phyloP scores from a whole-genome alignment of 768 basidiomycete genomes.

The Boletellus emodensis region DNA sequence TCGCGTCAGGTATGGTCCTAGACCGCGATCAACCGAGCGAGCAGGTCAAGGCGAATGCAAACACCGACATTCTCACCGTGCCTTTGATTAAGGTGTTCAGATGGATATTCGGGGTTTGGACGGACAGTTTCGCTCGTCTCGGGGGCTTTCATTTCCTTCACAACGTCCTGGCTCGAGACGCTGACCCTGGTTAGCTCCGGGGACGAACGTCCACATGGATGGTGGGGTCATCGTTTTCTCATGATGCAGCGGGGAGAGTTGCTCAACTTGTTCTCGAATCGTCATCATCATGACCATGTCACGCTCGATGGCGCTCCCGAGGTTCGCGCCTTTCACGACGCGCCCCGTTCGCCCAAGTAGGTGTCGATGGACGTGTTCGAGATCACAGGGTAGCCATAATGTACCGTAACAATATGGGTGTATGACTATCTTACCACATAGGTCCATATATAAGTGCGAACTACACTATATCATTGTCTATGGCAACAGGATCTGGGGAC shows the following conservation, averaged over 20 bases:
- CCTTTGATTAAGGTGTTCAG: background rate
- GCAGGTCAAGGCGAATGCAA: background rate
- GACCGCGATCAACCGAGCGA: no score
- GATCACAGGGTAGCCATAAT: background rate
- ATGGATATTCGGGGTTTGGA: background rate
- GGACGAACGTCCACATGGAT: slow-evolving; percentile 18
- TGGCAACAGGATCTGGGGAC: slow-evolving; percentile 22
- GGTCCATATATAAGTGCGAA: slow-evolving; percentile 1
- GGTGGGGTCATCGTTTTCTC: slow-evolving; percentile 21
- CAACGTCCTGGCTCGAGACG: slow-evolving; percentile 18
- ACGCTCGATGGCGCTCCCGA: no score
- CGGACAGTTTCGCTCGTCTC: slow-evolving; percentile 16
- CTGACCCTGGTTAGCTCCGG: slow-evolving; percentile 17
- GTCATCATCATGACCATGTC: no score
- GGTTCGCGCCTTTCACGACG: no score
- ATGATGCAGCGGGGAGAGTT: slow-evolving; percentile 10
- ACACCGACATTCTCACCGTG: background rate
- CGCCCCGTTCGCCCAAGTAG: no score
- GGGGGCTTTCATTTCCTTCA: slow-evolving; percentile 11
- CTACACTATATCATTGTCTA: slow-evolving; percentile 6
- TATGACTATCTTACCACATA: slow-evolving; percentile 6
- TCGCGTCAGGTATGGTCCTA: slow-evolving; percentile 39
- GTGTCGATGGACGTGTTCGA: no score
- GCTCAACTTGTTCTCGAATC: slow-evolving; percentile 6
- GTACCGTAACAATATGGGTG: slow-evolving; percentile 3